Percentiles rank a stretch among this genome's conserved stretches.
Evolutionary conservation across 192 early-diverging fungal species (phyloP).

Genomic region (Gorgonomyces haynaldii): DNA sequence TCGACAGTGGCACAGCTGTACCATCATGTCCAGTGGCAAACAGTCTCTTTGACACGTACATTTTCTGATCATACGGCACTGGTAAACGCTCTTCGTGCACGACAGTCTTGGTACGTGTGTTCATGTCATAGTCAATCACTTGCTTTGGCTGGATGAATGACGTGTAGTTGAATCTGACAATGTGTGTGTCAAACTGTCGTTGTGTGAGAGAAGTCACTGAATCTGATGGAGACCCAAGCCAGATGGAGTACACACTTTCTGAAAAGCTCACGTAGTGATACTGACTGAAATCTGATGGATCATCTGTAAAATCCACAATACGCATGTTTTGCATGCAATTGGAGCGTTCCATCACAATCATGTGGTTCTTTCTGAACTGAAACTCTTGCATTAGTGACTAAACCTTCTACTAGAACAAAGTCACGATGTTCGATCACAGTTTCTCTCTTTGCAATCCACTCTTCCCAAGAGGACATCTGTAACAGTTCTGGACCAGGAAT

Average conservation of each 20-base stretch:
- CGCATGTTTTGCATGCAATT: constrained; percentile 53
- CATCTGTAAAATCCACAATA: constrained; percentile 29
- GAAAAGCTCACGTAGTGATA: constrained; percentile 52
- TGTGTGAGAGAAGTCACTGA: constrained; percentile 39
- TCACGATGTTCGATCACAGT: constrained; percentile 45
- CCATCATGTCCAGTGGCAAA: constrained; percentile 17
- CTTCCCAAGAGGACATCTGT: not conserved
- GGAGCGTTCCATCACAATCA: constrained; percentile 47
- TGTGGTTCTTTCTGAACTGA: constrained; percentile 36
- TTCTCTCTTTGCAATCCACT: constrained; percentile 18
- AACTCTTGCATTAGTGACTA: too few species aligned
- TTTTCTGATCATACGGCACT: constrained; percentile 8
- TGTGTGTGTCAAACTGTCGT: constrained; percentile 26
- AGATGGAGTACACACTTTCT: constrained; percentile 38
- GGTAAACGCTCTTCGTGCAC: constrained; percentile 19
- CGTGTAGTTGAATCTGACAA: constrained; percentile 32
- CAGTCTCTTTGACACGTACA: constrained; percentile 13
- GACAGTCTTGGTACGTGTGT: constrained; percentile 6
- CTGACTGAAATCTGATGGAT: constrained; percentile 14
- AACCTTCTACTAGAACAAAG: constrained; percentile 49
- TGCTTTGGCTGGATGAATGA: constrained; percentile 34
- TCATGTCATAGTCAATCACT: constrained; percentile 29
- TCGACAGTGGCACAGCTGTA: constrained; percentile 17
- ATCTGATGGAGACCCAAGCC: constrained; percentile 36
- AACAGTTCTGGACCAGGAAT: constrained; percentile 25